Conservation (phyloP, 176 grass and related monocot genomes). For the Chrysopogon serrulatus region DNA sequence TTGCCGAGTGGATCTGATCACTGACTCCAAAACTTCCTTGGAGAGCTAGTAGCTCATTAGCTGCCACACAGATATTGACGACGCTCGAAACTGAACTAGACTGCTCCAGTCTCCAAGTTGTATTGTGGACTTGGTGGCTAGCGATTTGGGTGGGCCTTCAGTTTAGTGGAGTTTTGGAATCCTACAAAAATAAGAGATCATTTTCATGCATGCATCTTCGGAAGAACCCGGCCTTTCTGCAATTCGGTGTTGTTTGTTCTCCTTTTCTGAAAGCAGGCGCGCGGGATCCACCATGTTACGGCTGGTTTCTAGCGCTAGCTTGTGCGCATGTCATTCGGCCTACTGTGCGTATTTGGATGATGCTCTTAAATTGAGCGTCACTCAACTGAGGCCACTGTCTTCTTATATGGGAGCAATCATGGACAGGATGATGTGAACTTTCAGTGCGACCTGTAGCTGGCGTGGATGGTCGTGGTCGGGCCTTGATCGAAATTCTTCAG, state of each 20-base stretch:
- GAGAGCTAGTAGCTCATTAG: not conserved
- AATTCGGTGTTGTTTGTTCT: not conserved
- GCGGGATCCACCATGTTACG: not conserved
- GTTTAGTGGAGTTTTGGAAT: not conserved
- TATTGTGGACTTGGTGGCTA: not conserved
- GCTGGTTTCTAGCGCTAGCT: not conserved
- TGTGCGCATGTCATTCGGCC: not conserved
- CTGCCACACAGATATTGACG: not conserved
- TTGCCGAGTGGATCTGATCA: not conserved
- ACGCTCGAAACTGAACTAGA: not conserved
- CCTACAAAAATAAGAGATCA: not conserved
- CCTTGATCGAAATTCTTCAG: not conserved
- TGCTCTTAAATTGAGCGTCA: not conserved
- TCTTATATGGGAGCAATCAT: not conserved
- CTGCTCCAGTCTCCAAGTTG: not conserved
- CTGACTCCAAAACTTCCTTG: not conserved
- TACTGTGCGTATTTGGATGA: not conserved
- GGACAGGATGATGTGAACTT: not conserved
- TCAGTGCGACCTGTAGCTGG: not conserved
- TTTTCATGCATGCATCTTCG: not conserved
- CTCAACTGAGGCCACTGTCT: not conserved
- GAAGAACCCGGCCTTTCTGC: not conserved
- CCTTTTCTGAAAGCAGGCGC: not conserved
- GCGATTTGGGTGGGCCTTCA: not conserved
- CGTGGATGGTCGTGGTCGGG: not conserved